phyloP scores from a whole-genome alignment of 2,329 filamentous ascomycete genomes.

The Sporothrix luriei region DNA sequence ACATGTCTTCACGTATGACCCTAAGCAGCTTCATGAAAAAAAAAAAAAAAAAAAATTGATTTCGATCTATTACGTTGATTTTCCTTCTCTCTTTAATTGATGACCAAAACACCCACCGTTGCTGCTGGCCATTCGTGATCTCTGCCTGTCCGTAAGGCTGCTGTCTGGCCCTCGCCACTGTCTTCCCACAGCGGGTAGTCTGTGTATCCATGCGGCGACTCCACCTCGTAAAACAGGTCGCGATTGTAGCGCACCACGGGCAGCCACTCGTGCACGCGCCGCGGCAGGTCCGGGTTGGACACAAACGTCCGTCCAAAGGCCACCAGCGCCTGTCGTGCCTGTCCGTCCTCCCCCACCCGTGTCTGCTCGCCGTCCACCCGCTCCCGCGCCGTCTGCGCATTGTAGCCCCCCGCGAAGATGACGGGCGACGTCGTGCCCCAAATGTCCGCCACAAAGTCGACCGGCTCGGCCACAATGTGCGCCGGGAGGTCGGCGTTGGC shows the following conservation, averaged over 20 bases:
- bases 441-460: slow-evolving; percentile 19
- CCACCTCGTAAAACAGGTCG: slow-evolving; percentile 25
- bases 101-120: not conserved
- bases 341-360: not conserved
- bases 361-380: slow-evolving; percentile 1
- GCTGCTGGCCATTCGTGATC: slow-evolving; percentile 24
- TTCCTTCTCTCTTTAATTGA: not conserved
- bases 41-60: no score
- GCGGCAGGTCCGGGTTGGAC: slow-evolving; percentile 24
- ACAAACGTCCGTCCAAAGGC: slow-evolving; percentile 29
- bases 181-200: slow-evolving; percentile 13
- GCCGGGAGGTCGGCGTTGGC: slow-evolving; percentile 22
- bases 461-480: not conserved
- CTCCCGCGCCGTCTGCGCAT: slow-evolving; percentile 15
- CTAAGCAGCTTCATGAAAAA: not conserved
- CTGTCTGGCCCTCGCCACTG: not conserved
- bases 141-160: not conserved
- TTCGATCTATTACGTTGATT: not conserved
- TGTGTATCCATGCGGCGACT: slow-evolving; percentile 7
- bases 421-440: slow-evolving; percentile 25
- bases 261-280: slow-evolving; percentile 22
- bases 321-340: slow-evolving; percentile 10
- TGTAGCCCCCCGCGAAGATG: slow-evolving; percentile 24
- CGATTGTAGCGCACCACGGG: slow-evolving; percentile 24
- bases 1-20: no score